phyloP scores from a whole-genome alignment of 2,329 filamentous ascomycete species.

The Pestalotiopsis sp. region DNA sequence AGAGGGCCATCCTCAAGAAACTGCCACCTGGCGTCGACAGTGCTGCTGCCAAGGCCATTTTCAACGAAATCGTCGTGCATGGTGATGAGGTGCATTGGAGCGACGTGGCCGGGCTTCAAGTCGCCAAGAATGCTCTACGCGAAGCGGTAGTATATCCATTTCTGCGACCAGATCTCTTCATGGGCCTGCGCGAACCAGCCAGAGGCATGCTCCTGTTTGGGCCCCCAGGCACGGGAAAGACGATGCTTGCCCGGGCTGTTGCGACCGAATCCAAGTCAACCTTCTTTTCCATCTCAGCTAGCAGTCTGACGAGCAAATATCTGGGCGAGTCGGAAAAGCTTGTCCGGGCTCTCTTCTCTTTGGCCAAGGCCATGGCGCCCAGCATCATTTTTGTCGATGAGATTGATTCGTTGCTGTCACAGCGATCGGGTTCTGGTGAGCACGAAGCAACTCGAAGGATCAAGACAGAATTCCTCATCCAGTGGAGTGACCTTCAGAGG shows the following conservation, averaged over 20 bases:
- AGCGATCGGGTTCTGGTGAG: slow-evolving; percentile 80
- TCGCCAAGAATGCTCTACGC: slow-evolving; percentile 88
- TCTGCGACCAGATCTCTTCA: slow-evolving; percentile 91
- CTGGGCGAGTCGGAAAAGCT: slow-evolving; percentile 96
- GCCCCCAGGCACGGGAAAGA: slow-evolving; percentile 97
- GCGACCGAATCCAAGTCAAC: slow-evolving; percentile 94
- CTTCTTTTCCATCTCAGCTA: slow-evolving; percentile 96
- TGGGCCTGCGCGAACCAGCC: slow-evolving; percentile 90
- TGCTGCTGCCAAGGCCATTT: slow-evolving; percentile 82
- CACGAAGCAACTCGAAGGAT: slow-evolving; percentile 92
- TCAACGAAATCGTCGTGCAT: slow-evolving; percentile 93
- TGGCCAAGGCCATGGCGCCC: slow-evolving; percentile 88
- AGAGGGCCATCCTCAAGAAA: slow-evolving; percentile 70
- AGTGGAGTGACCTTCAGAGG: slow-evolving; percentile 92
- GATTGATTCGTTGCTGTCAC: slow-evolving; percentile 90
- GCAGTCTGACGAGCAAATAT: slow-evolving; percentile 93
- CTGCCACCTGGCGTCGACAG: slow-evolving; percentile 83
- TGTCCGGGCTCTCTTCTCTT: slow-evolving; percentile 84
- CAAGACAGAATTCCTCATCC: slow-evolving; percentile 97
- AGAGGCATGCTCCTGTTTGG: slow-evolving; percentile 95
- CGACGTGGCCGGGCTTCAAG: slow-evolving; percentile 87
- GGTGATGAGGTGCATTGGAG: slow-evolving; percentile 95
- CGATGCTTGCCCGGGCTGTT: slow-evolving; percentile 93
- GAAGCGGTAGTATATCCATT: slow-evolving; percentile 98
- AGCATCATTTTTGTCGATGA: slow-evolving; percentile 99